Evolutionary conservation across 1,284 basidiomycete species (phyloP), one percentile per base, ranked within the genome.

Genomic region (Boletus sp.): DNA sequence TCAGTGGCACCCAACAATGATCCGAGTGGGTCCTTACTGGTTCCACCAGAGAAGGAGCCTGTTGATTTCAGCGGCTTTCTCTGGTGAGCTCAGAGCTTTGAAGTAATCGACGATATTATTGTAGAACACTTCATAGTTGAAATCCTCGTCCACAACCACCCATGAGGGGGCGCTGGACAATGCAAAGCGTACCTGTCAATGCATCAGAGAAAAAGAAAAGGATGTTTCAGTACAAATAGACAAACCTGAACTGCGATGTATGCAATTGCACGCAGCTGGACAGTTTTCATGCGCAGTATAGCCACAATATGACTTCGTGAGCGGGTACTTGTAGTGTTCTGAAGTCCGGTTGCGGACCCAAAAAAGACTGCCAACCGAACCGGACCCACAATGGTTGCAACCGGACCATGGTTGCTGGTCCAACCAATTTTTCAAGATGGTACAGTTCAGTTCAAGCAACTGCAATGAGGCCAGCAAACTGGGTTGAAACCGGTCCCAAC

Each of bases 31-130:
- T n/a, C n/a, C n/a, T n/a, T 13, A 57, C 48, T 30, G 2, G 49
- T 57, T 51, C 55, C 55, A 57, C 48, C 48, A 57, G 19, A 51
- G 55, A 10, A 57, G 19, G 4, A 57, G 37, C 1, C 1, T 16
- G 3, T 51, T n/a, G 4, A 51, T 50, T 40, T 56, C n/a, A 2
- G 6, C n/a, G 3, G 21, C 13, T 40, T 50, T 49, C 1, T 11
- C 16, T 1, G 8, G n/a, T n/a, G 37, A 31, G 2, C 9, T 13
- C 7, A 23, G 55, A 3, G 10, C 13, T n/a, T 57, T 16, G 21
- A 57, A 57, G 19, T 35, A 51, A 1, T 51, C 16, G 13, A 57
- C 23, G 4, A 57, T 44, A 9, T 57, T 10, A 30, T 51, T 14
- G 48, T 57, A 57, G 27, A 51, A 57, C 1, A 3, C 21, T 27